Percentiles rank a stretch among this genome's conserved stretches.
phyloP scores from a whole-genome alignment of 805 yeast genomes.

The Lipomyces yamanashiensis region DNA sequence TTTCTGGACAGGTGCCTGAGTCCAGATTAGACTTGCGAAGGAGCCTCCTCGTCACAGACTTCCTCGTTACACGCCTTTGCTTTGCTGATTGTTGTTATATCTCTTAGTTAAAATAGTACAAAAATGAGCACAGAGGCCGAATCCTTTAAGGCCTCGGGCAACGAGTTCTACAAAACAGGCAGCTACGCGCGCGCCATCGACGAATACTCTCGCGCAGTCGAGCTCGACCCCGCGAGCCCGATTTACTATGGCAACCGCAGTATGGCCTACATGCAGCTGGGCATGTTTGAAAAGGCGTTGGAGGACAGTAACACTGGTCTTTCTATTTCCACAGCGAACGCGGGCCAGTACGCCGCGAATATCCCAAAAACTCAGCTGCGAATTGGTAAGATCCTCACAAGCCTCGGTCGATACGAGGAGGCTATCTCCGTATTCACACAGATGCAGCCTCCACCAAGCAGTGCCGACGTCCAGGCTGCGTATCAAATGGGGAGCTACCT shows the following conservation, averaged over 20 bases:
- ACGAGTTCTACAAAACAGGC: constrained; percentile 46
- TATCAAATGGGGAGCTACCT: constrained; percentile 48
- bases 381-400: constrained; percentile 45
- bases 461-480: constrained; percentile 41
- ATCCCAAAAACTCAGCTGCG: constrained; percentile 45
- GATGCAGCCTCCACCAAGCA: constrained; percentile 36
- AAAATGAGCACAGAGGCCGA: constrained; percentile 18
- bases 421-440: constrained; percentile 43
- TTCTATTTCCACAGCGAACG: constrained; percentile 8
- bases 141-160: constrained; percentile 45
- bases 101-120: too few species aligned
- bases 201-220: constrained; percentile 33
- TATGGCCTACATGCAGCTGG: constrained; percentile 48
- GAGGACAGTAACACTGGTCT: constrained; percentile 45
- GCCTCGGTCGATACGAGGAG: constrained; percentile 45
- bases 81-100: too few species aligned
- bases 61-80: not conserved
- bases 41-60: constrained; percentile 2
- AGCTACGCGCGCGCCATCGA: constrained; percentile 47
- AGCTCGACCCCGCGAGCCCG: constrained; percentile 45
- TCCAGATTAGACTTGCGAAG: not conserved
- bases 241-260: constrained; percentile 48
- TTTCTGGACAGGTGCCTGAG: too few species aligned
- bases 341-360: constrained; percentile 42
- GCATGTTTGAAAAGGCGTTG: constrained; percentile 45